Evolutionary conservation across 805 yeast species (phyloP), one percentile per base, ranked within the genome.

Genomic region (Kodamaea jinghongensis): DNA sequence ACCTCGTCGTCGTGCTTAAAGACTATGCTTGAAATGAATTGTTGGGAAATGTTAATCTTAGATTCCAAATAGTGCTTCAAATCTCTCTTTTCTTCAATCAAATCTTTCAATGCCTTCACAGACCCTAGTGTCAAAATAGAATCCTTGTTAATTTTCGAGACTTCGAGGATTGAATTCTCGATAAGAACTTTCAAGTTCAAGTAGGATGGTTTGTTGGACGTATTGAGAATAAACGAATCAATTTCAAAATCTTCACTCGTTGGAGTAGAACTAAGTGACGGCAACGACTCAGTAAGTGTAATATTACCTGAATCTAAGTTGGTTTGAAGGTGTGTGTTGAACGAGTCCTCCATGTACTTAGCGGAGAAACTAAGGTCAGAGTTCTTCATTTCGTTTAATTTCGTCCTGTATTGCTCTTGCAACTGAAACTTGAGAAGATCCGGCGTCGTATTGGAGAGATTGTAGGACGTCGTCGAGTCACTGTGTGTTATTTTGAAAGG

Each of bases 1-100:
- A 67, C 38, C 86, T 73, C 88, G 12, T 65, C 72, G 36, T 79
- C 90, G 2, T 46, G 43, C 16, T 49, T 46, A 16, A 47, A 40
- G 15, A 61, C 48, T 10, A 65, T 47, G 15, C 57, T 51, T 20
- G 55, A 22, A 31, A 63, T 57, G 36, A 67, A 68, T 44, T 64
- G 64, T 34, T 58, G 63, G 1, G 70, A 55, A 6, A 67, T 48
- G 8, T 55, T 28, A 31, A 60, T 48, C 42, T 64, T 65, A 15
- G 60, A 54, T 12, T 49, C 42, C 40, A 67, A 51, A 41, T 65
- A 67, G 15, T 55, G 49, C 26, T 59, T 58, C 26, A 53, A 48
- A 16, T 64, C 70, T 9, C 37, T 49, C 37, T 63, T 63, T 17
- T 56, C 65, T 13, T 51, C 55, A 13, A 65, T 60, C 12, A 30